A percentile compares a stretch with the other conserved stretches of the same genome.
Conservation (phyloP, 163 green algal species). For the Scenedesmus sp. region DNA sequence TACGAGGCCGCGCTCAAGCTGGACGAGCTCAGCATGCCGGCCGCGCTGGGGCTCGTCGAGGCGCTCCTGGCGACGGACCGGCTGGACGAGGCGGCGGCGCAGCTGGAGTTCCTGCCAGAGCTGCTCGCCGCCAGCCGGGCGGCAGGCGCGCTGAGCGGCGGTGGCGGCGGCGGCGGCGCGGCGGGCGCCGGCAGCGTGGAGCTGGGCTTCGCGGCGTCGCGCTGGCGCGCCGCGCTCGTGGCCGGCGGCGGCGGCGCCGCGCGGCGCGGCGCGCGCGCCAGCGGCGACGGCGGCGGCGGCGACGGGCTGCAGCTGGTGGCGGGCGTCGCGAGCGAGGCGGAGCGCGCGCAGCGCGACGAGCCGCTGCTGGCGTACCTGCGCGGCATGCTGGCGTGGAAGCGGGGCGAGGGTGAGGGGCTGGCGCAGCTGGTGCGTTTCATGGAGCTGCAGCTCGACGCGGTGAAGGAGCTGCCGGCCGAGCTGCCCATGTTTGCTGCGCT, state of each 20-base stretch:
- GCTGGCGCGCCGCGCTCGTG: too few relatives aligned
- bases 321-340: not conserved
- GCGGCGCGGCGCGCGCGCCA: too few relatives aligned
- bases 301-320: slow-evolving; percentile 10
- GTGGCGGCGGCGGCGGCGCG: too few relatives aligned
- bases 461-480: slow-evolving; percentile 35
- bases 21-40: slow-evolving; percentile 72
- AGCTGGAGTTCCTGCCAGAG: slow-evolving; percentile 74
- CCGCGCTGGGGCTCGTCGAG: slow-evolving; percentile 66
- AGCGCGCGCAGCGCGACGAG: slow-evolving; percentile 26
- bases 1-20: slow-evolving; percentile 63
- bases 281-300: not conserved
- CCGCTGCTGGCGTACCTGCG: slow-evolving; percentile 61
- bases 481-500: slow-evolving; percentile 61
- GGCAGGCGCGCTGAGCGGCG: not conserved
- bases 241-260: too few relatives aligned
- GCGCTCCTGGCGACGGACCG: slow-evolving; percentile 61
- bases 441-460: slow-evolving; percentile 50
- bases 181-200: too few relatives aligned
- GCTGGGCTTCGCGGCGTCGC: too few relatives aligned
- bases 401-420: slow-evolving; percentile 45
- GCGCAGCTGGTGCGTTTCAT: slow-evolving; percentile 62
- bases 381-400: slow-evolving; percentile 66
- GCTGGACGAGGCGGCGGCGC: slow-evolving; percentile 63
- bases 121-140: slow-evolving; percentile 50